Percentiles rank a stretch among this genome's conserved stretches.
Conservation (phyloP, 495 filamentous ascomycete genomes). For the Podospora comata region DNA sequence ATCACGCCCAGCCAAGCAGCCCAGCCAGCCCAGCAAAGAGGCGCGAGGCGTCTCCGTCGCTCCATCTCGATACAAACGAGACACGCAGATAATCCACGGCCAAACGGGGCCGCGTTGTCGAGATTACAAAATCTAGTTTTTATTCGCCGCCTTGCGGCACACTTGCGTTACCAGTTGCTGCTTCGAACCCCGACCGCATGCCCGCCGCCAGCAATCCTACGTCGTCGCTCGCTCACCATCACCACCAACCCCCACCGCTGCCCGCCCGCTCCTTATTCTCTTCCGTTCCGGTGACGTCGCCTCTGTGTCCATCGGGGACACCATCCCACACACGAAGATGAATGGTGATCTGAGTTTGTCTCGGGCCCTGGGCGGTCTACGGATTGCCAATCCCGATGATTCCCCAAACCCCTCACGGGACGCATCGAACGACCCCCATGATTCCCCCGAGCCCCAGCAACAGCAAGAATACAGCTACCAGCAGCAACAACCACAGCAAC, state of each 20-base stretch:
- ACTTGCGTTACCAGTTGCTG: neutral
- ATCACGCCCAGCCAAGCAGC: neutral
- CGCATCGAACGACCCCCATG: conserved; percentile 30
- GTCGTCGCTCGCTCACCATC: conserved; percentile 10
- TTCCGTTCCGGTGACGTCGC: conserved; percentile 16
- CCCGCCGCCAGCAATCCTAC: conserved; percentile 5
- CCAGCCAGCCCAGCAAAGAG: neutral
- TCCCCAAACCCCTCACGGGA: conserved; percentile 57
- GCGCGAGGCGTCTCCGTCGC: conserved; percentile 1
- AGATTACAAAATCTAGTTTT: conserved; percentile 3
- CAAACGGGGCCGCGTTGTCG: conserved; percentile 11
- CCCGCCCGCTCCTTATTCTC: conserved; percentile 1
- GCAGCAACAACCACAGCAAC: conserved; percentile 9
- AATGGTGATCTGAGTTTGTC: conserved; percentile 91
- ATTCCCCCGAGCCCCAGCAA: conserved; percentile 17
- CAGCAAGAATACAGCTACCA: neutral
- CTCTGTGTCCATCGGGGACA: conserved; percentile 5
- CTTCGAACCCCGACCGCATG: conserved; percentile 16
- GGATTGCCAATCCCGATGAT: conserved; percentile 96
- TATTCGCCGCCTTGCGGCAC: conserved; percentile 17
- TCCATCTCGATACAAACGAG: conserved; percentile 15
- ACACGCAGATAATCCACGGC: conserved; percentile 6
- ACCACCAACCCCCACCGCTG: neutral
- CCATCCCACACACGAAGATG: conserved; percentile 50
- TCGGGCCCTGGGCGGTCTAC: conserved; percentile 86